These are phyloP conservation scores for Porphyra umbilicalis DNA, from an alignment of 31 red algal genomes.

Conservation along the genomic window DNA sequence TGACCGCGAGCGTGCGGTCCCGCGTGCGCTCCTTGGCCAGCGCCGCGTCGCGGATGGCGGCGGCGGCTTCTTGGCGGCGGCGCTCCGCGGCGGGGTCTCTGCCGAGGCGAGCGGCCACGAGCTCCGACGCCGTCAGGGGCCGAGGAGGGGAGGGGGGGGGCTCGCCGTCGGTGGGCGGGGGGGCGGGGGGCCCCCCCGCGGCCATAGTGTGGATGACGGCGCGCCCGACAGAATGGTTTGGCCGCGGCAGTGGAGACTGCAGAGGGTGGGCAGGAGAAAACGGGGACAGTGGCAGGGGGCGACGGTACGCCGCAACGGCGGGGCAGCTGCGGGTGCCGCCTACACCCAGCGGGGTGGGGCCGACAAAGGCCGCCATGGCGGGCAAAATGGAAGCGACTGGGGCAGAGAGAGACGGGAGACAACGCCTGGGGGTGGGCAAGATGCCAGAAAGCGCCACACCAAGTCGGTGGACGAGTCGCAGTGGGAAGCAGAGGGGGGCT, in stretches of 20 bases:
- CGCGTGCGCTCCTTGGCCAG: background rate
- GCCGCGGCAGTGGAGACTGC: background rate
- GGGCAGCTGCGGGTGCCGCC: background rate
- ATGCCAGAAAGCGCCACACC: too few species aligned
- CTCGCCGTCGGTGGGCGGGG: background rate
- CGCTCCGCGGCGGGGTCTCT: background rate
- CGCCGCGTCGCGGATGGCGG: background rate
- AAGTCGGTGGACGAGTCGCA: too few species aligned
- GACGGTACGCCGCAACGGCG: background rate
- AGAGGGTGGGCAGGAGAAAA: background rate
- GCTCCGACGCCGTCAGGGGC: background rate
- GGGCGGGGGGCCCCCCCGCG: background rate
- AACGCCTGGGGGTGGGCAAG: too few species aligned
- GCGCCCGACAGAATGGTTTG: background rate
- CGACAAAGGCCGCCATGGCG: background rate
- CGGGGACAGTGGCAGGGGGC: background rate
- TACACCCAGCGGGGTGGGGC: background rate
- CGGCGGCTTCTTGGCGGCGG: background rate
- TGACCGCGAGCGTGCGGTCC: background rate
- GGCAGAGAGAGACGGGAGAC: background rate
- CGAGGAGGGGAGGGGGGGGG: background rate
- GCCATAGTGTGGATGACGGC: background rate
- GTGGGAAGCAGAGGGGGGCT: too few species aligned
- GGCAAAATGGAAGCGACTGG: background rate
- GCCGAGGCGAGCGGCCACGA: background rate